Percentiles rank a stretch among this genome's conserved stretches.
Conservation (phyloP, 495 filamentous ascomycete genomes). For the Talaromyces nanjingensis region DNA sequence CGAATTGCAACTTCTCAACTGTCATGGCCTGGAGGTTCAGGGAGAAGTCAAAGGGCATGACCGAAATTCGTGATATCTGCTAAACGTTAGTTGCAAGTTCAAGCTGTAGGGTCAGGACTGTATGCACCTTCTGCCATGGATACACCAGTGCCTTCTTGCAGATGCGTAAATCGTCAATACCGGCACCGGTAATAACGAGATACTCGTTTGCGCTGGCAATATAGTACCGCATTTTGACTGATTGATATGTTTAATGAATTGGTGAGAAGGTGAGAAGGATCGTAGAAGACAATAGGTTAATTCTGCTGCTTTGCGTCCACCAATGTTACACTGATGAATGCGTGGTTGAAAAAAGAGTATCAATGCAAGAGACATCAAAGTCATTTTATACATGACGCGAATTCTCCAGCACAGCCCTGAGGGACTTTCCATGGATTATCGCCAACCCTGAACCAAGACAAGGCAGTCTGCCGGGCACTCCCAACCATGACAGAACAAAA, state of each 20-base stretch:
- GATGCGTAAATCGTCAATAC: slow-evolving; percentile 62
- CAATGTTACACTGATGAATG: background rate
- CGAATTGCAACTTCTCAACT: slow-evolving; percentile 72
- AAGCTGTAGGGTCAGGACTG: background rate
- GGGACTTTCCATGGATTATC: background rate
- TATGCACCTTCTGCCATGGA: slow-evolving; percentile 55
- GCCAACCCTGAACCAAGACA: background rate
- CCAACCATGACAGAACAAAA: background rate
- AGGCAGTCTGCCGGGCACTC: background rate
- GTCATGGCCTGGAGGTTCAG: slow-evolving; percentile 80
- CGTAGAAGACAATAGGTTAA: background rate
- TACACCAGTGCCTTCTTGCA: slow-evolving; percentile 63
- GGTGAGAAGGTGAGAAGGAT: background rate
- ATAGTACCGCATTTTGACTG: slow-evolving; percentile 17
- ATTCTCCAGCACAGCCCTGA: background rate
- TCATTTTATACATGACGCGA: background rate
- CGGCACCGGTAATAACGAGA: slow-evolving; percentile 75
- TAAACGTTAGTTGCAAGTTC: slow-evolving; percentile 15
- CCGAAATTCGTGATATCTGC: slow-evolving; percentile 42
- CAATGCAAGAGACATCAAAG: background rate
- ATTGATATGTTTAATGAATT: background rate
- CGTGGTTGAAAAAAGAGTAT: background rate
- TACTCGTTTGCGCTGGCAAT: slow-evolving; percentile 46
- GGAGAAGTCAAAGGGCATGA: slow-evolving; percentile 70
- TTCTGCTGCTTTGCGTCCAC: background rate